Base-by-base conservation (phyloP, 75 land plant species). In the Selaginella tamariscina region DNA sequence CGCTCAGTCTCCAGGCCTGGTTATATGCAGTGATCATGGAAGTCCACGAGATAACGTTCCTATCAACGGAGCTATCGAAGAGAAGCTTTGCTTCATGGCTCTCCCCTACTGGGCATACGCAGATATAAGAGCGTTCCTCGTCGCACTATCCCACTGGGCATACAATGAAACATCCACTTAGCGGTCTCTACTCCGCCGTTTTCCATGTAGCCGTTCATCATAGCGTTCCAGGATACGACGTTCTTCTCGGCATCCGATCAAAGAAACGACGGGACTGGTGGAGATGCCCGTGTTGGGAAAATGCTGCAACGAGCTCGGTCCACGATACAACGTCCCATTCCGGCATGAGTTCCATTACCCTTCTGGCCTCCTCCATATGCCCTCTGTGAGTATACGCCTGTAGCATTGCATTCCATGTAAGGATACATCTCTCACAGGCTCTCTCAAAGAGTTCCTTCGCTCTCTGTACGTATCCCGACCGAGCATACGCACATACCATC, bases 61-160 rank as follows among this genome's bases (percentile, higher is more conserved):
- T 5, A 8, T 8, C n/a, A 5, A 2, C 24, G n/a, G 23, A 9
- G 9, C 26, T 8, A 27, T 23, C 23, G 26, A 59, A 27, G 9
- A 59, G 21, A 23, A 21, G 5, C 23, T 21, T 59, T 9, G 62
- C 62, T n/a, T 59, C 62, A 2, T 59, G n/a, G 8, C 8, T 2
- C 21, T 21, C 24, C 62, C 62, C 8, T 8, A 59, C 62, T n/a
- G 62, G 26, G 26, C 62, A 59, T 9, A 59, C 21, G 18, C 62
- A 2, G 62, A 21, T 9, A 59, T 5, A 27, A 59, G 21, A 27
- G 21, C 26, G 62, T 59, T 59, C 18, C 5, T 2, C 26, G 62
- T 9, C n/a, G 62, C 62, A 5, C n/a, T 2, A 59, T 59, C 62
- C 62, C 62, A 59, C 8, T n/a, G 62, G 62, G 62, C 62, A 59